Evolutionary conservation across 1,284 basidiomycete genomes (phyloP), one percentile per base, ranked within the genome.

Genomic region (Sporisorium graminicola): DNA sequence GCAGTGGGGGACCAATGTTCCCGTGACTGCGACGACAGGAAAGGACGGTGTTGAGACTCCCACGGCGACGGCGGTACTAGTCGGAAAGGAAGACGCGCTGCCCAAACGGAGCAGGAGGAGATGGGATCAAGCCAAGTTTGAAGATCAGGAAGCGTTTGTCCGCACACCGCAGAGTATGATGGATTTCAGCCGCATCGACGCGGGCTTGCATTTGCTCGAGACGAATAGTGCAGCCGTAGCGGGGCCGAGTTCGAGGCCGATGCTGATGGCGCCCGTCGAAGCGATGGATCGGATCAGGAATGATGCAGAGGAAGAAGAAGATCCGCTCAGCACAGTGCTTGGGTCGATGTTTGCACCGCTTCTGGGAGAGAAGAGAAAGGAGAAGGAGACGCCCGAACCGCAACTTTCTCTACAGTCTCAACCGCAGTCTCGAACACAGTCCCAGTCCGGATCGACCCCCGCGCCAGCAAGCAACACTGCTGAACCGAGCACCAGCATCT

Each of bases 161-260:
- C 91, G 95, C n/a, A 93, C 92, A 0, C 88, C 91, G 0, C 89
- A 91, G 68, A 90, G 90, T 27, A 96, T 96, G 93, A 51, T 64
- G 44, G 64, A 69, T 7, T 84, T 81, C 42, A 29, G 42, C 18
- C 70, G 58, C 31, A 58, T 84, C 42, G 79, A 84, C 55, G 62
- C 66, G 0, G 63, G 56, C 1, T 27, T 74, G 49, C 43, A 46
- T 16, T 8, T 59, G 20, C 18, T 59, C 0, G 67, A 71, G 37
- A 42, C 47, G 10, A n/a, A 24, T 10, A 29, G 40, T 9, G 61
- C 49, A n/a, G 40, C 40, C 5, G 40, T 29, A 1, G 65, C 61
- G 5, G 75, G 75, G 9, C 71, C 66, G 6, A 74, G 71, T 24
- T 71, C 66, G 33, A 69, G 65, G 16, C 71, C 71, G 50, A 58